Conservation (phyloP, 345 rosid genomes). For the Excoecaria agallocha region DNA sequence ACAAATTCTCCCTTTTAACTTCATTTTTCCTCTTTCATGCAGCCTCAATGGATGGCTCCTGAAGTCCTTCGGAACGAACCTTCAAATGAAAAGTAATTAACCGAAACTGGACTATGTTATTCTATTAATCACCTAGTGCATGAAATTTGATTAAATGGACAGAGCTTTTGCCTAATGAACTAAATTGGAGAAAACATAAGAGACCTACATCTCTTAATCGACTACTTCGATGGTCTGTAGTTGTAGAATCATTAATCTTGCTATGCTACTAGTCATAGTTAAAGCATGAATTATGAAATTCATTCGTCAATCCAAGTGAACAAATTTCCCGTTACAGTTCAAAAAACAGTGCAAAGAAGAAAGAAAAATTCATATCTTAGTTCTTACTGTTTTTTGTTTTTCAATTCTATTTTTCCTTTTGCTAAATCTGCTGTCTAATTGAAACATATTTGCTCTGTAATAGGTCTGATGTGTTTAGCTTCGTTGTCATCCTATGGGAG, state of each 20-base stretch:
- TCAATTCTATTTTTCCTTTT: background rate
- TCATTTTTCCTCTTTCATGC: constrained; percentile 23
- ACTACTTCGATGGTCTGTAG: background rate
- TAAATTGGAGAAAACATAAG: background rate
- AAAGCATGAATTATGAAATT: background rate
- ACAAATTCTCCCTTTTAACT: background rate
- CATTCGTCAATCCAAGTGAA: background rate
- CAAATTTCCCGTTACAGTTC: background rate
- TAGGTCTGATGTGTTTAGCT: constrained; percentile 92
- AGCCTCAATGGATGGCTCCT: constrained; percentile 99
- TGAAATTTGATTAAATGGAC: background rate
- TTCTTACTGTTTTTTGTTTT: background rate
- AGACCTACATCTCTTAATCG: background rate
- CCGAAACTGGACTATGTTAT: constrained; percentile 1
- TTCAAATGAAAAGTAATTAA: constrained; percentile 73
- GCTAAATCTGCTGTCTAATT: background rate
- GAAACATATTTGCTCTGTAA: constrained; percentile 4
- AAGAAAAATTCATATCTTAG: too few species aligned
- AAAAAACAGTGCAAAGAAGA: too few species aligned
- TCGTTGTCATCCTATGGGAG: constrained; percentile 84
- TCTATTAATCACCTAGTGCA: background rate
- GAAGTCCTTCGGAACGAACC: constrained; percentile 89
- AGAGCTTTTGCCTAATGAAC: background rate
- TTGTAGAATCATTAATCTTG: background rate
- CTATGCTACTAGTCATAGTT: background rate